Evolutionary conservation across 1,139 yeast species (phyloP).

Genomic region (Pichia terricola): DNA sequence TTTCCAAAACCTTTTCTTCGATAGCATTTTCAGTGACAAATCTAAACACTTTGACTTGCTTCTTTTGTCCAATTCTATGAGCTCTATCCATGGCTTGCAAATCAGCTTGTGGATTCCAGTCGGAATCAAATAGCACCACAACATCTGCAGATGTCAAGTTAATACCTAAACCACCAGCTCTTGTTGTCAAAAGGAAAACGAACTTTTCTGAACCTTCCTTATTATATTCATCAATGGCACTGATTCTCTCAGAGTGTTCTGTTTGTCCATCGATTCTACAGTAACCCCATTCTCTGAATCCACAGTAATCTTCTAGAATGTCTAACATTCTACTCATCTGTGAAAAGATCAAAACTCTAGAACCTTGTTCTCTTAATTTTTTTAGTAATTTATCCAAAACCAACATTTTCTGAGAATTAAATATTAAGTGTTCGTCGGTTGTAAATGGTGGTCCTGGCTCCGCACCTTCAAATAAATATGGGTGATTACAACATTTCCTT

Average conservation of each 20-base stretch:
- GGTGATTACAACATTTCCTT: slow-evolving; percentile 78
- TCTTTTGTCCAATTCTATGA: slow-evolving; percentile 78
- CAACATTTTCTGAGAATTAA: slow-evolving; percentile 62
- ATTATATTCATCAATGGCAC: slow-evolving; percentile 69
- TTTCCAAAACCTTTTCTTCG: slow-evolving; percentile 70
- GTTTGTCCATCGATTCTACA: slow-evolving; percentile 80
- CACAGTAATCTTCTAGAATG: slow-evolving; percentile 69
- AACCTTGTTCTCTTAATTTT: slow-evolving; percentile 56
- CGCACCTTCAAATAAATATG: slow-evolving; percentile 75
- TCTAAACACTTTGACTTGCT: slow-evolving; percentile 69
- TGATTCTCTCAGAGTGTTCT: slow-evolving; percentile 65
- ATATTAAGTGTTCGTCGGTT: slow-evolving; percentile 72
- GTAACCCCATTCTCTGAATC: slow-evolving; percentile 55
- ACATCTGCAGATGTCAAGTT: slow-evolving; percentile 70
- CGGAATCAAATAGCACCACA: slow-evolving; percentile 66
- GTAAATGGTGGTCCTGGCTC: slow-evolving; percentile 85
- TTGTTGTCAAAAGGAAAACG: slow-evolving; percentile 62
- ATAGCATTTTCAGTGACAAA: slow-evolving; percentile 73
- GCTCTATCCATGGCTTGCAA: slow-evolving; percentile 86
- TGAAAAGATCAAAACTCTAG: slow-evolving; percentile 67
- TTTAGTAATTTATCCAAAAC: slow-evolving; percentile 59
- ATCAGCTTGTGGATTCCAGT: slow-evolving; percentile 87
- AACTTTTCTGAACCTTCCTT: slow-evolving; percentile 61
- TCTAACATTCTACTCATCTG: slow-evolving; percentile 80
- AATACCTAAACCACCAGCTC: slow-evolving; percentile 86